Evolutionary conservation across 192 early-diverging fungal species (phyloP).

Genomic region (Gryganskiella cystojenkinii): DNA sequence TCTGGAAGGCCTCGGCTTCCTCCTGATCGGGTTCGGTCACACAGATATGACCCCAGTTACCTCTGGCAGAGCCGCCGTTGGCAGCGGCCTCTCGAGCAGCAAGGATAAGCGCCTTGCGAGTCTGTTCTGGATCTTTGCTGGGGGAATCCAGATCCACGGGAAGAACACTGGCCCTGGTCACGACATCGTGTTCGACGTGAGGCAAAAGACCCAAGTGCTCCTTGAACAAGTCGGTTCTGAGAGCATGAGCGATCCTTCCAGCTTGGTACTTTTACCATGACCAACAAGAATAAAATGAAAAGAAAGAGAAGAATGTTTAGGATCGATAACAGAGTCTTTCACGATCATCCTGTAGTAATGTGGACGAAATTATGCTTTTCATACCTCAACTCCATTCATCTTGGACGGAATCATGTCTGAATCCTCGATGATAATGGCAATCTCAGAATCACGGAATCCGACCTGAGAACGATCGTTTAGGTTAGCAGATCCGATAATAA

Average conservation of each 20-base stretch:
- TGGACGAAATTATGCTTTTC: constrained; percentile 3
- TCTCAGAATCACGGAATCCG: constrained; percentile 89
- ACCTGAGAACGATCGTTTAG: constrained; percentile 93
- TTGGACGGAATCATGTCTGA: constrained; percentile 68
- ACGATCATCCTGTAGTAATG: too few species aligned
- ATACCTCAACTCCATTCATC: constrained; percentile 76
- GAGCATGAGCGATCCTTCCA: constrained; percentile 75
- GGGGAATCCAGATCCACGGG: constrained; percentile 45
- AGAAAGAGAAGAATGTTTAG: background rate
- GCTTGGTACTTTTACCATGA: constrained; percentile 70
- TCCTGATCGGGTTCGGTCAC: constrained; percentile 38
- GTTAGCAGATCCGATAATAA: constrained; percentile 89
- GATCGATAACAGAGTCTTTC: too few species aligned
- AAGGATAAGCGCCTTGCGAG: constrained; percentile 21
- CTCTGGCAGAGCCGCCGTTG: too few species aligned
- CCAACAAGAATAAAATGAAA: background rate
- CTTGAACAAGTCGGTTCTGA: constrained; percentile 81
- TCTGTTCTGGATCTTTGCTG: constrained; percentile 32
- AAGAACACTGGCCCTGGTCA: constrained; percentile 50
- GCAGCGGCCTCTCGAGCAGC: constrained; percentile 1
- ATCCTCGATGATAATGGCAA: constrained; percentile 87
- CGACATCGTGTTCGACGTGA: constrained; percentile 45
- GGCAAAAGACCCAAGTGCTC: constrained; percentile 84
- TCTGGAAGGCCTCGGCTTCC: constrained; percentile 27
- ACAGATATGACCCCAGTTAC: constrained; percentile 15